These are phyloP conservation scores for Emiliania huxleyi DNA, from an alignment of 78 protist genomes.

Conservation along the genomic window DNA sequence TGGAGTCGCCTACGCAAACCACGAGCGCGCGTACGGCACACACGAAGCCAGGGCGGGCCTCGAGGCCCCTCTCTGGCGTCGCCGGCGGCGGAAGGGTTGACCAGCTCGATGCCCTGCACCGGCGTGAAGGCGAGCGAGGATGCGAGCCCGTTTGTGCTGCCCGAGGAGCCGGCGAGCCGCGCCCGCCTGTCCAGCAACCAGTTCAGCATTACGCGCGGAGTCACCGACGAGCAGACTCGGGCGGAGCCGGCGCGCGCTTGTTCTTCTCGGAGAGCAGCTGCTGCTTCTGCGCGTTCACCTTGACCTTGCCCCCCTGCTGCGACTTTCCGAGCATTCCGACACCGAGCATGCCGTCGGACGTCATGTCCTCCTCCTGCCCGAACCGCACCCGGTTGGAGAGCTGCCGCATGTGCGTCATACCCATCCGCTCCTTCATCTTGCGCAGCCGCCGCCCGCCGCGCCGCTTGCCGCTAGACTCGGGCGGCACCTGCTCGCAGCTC, in stretches of 20 bases:
- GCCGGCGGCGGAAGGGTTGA: background rate
- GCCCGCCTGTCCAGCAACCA: background rate
- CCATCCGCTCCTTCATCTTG: background rate
- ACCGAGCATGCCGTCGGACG: background rate
- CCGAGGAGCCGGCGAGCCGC: background rate
- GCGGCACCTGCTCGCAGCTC: too few species aligned
- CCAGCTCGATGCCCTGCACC: slow-evolving; percentile 21
- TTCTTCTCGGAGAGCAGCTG: background rate
- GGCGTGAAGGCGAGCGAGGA: slow-evolving; percentile 30
- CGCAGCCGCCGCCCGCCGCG: slow-evolving; percentile 16
- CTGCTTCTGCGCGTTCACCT: background rate
- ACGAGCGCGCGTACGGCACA: too few species aligned
- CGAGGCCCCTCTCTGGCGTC: too few species aligned
- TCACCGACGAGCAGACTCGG: too few species aligned
- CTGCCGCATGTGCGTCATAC: slow-evolving; percentile 3
- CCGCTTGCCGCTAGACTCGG: background rate
- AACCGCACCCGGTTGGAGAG: background rate
- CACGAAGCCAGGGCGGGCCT: too few species aligned
- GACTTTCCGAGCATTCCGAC: background rate
- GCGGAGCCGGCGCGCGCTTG: too few species aligned
- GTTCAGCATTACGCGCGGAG: too few species aligned
- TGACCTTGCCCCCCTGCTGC: background rate
- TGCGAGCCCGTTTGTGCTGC: slow-evolving; percentile 1
- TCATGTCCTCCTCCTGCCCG: background rate
- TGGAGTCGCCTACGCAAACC: too few species aligned